phyloP scores from a whole-genome alignment of 345 rosid species.

The Linum trigynum region DNA sequence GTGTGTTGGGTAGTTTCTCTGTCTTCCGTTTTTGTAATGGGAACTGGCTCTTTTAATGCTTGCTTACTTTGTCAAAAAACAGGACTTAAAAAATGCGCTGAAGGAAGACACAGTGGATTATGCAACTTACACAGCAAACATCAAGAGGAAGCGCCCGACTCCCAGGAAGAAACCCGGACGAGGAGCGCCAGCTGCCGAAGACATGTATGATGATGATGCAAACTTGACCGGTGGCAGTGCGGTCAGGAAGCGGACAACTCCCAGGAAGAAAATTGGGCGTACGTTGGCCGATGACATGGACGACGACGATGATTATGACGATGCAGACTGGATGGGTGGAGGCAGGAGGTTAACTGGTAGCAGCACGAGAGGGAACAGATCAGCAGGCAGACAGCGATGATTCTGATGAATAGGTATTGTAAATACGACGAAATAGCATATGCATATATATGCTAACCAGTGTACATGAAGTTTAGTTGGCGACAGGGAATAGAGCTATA shows the following conservation, averaged over 20 bases:
- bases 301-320: slow-evolving; percentile 45
- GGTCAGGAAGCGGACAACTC: no score
- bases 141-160: slow-evolving; percentile 72
- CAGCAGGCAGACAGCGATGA: slow-evolving; percentile 44
- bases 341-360: slow-evolving; percentile 33
- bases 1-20: not conserved
- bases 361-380: slow-evolving; percentile 33
- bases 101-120: slow-evolving; percentile 82
- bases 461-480: slow-evolving; percentile 27
- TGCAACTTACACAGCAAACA: slow-evolving; percentile 63
- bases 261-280: slow-evolving; percentile 7
- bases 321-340: slow-evolving; percentile 39
- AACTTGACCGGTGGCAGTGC: no score
- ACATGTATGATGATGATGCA: slow-evolving; percentile 21
- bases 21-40: not conserved
- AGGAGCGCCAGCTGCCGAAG: slow-evolving; percentile 12
- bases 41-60: not conserved
- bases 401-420: slow-evolving; percentile 15
- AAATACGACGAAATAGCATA: slow-evolving; percentile 16
- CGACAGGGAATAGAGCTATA: no score
- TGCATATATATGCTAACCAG: slow-evolving; percentile 33
- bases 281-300: slow-evolving; percentile 19
- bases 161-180: slow-evolving; percentile 31
- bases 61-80: not conserved
- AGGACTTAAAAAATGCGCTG: slow-evolving; percentile 86